These are phyloP conservation scores for Sarocladium strictum DNA, from an alignment of 2,329 filamentous ascomycete species.

Conservation along the genomic window DNA sequence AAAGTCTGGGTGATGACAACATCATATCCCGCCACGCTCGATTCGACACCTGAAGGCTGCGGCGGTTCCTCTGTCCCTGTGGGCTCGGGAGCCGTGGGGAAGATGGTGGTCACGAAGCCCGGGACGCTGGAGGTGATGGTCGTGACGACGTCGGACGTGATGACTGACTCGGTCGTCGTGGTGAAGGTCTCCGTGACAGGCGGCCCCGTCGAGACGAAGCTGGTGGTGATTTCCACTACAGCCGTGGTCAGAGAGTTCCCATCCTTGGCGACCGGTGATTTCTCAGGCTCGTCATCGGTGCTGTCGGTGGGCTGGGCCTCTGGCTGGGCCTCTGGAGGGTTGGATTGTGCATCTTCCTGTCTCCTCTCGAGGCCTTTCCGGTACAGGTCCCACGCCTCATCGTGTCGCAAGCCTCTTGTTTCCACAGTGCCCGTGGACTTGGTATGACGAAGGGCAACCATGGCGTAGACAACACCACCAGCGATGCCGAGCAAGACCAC, in stretches of 20 bases:
- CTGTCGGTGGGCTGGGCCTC: too few relatives aligned
- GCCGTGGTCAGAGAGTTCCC: not conserved
- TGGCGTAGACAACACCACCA: constrained; percentile 4
- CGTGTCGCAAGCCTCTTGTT: not conserved
- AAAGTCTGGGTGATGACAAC: not conserved
- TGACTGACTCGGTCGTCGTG: not conserved
- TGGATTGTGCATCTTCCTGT: not conserved
- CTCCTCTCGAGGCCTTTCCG: not conserved
- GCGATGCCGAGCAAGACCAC: not conserved
- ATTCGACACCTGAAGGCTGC: not conserved
- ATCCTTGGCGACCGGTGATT: not conserved
- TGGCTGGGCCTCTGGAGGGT: not conserved
- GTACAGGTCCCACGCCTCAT: not conserved
- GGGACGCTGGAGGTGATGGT: not conserved
- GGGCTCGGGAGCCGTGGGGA: not conserved
- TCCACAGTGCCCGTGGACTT: not conserved
- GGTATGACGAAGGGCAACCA: not conserved
- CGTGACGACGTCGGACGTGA: not conserved
- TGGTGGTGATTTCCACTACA: not conserved
- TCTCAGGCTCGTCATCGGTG: not conserved
- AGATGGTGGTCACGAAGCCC: not conserved
- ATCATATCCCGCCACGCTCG: not conserved
- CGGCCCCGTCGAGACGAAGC: not conserved
- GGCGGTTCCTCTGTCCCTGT: not conserved
- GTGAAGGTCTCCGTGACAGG: not conserved